phyloP scores from a whole-genome alignment of 108 stramenopile genomes.

The Chaetoceros tenuissimus region DNA sequence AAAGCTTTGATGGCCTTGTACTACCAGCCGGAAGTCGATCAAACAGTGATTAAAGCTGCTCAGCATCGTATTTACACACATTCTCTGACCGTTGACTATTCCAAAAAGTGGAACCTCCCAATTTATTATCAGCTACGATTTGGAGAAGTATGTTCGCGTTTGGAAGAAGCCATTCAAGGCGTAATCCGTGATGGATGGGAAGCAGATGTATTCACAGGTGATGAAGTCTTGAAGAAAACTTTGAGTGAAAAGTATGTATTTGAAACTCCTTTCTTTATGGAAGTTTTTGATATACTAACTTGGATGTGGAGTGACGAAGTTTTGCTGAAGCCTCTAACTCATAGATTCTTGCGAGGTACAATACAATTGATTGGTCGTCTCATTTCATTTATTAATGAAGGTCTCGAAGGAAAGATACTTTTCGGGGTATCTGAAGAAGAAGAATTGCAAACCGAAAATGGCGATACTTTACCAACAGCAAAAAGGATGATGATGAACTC shows the following conservation, averaged over 20 bases:
- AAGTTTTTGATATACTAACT: slow-evolving; percentile 58
- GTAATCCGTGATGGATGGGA: slow-evolving; percentile 66
- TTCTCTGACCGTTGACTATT: slow-evolving; percentile 77
- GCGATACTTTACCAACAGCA: slow-evolving; percentile 10
- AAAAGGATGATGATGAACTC: slow-evolving; percentile 7
- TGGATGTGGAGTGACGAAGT: slow-evolving; percentile 59
- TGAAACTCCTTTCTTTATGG: slow-evolving; percentile 72
- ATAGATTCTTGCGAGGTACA: slow-evolving; percentile 70
- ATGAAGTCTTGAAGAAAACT: slow-evolving; percentile 10
- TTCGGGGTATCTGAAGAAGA: slow-evolving; percentile 40
- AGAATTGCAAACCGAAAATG: slow-evolving; percentile 5
- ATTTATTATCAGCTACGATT: slow-evolving; percentile 88
- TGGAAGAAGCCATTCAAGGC: slow-evolving; percentile 59
- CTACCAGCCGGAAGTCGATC: slow-evolving; percentile 36
- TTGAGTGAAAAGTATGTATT: slow-evolving; percentile 49
- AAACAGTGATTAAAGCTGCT: slow-evolving; percentile 32
- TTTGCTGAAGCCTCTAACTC: slow-evolving; percentile 61
- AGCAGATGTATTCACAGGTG: slow-evolving; percentile 65
- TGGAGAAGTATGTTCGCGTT: slow-evolving; percentile 68
- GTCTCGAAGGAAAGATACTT: slow-evolving; percentile 51
- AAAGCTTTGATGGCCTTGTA: slow-evolving; percentile 42
- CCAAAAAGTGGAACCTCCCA: slow-evolving; percentile 79
- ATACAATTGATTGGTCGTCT: slow-evolving; percentile 68
- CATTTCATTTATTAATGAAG: slow-evolving; percentile 63
- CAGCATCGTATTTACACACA: slow-evolving; percentile 73